Conservation (phyloP, 2,329 filamentous ascomycete genomes). For the Microdochium bolleyi region DNA sequence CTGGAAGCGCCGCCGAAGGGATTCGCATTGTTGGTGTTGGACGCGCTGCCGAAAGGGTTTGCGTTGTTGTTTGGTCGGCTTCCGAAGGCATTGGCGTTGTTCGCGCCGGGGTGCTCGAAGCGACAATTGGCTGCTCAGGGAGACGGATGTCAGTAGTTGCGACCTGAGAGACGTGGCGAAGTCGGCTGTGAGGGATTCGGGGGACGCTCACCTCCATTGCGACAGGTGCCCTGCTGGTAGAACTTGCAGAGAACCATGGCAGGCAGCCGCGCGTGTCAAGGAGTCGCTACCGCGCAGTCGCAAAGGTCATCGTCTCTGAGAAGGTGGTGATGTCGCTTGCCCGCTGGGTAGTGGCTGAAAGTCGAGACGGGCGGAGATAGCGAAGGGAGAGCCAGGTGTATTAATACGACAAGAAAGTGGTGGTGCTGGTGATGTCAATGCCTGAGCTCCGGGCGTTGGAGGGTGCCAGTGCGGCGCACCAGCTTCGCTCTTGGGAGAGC, state of each 20-base stretch:
- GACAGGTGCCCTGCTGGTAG: slow-evolving; percentile 58
- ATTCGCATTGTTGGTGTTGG: not conserved
- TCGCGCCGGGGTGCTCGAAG: slow-evolving; percentile 43
- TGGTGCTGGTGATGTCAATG: too few species aligned
- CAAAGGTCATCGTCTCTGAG: too few species aligned
- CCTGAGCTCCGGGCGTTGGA: too few species aligned
- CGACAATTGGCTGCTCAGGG: slow-evolving; percentile 39
- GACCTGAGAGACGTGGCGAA: not conserved
- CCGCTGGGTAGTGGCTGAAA: too few species aligned
- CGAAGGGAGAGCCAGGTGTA: too few species aligned
- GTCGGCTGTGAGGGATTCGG: not conserved
- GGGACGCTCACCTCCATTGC: slow-evolving; percentile 45
- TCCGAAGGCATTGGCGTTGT: slow-evolving; percentile 49
- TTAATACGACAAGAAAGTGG: too few species aligned
- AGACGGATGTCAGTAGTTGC: not conserved
- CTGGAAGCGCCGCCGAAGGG: not conserved
- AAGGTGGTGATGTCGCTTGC: too few species aligned
- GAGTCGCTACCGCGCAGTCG: not conserved
- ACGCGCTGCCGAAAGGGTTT: not conserved
- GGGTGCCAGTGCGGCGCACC: too few species aligned
- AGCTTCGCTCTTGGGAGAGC: too few species aligned
- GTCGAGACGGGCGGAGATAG: too few species aligned
- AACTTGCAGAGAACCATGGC: slow-evolving; percentile 50
- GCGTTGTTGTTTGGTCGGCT: slow-evolving; percentile 12
- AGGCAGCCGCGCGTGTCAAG: not conserved